Percentiles rank a stretch among this genome's conserved stretches.
These are phyloP conservation scores for Lachnellula arida DNA, from an alignment of 2,329 filamentous ascomycete genomes.

Conservation along the genomic window DNA sequence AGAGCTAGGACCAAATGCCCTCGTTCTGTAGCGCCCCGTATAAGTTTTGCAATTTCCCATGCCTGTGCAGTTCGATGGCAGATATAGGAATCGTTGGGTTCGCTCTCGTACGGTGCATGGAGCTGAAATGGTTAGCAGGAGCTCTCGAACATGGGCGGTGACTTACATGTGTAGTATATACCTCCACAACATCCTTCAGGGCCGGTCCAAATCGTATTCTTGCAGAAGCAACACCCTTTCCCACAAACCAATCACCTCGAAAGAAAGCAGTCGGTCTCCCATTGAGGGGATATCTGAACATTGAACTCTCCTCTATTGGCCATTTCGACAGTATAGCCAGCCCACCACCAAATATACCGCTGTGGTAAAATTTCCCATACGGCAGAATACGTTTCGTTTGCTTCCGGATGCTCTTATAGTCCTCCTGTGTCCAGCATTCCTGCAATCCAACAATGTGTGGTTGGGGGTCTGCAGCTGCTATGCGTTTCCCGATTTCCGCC, in stretches of 20 bases:
- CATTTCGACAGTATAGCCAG: slow-evolving; percentile 85
- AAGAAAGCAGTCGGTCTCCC: slow-evolving; percentile 91
- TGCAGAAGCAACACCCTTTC: slow-evolving; percentile 86
- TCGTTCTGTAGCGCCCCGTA: slow-evolving; percentile 72
- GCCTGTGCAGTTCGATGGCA: slow-evolving; percentile 89
- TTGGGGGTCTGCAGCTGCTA: slow-evolving; percentile 61
- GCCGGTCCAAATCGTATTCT: slow-evolving; percentile 66
- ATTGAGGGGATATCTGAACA: slow-evolving; percentile 86
- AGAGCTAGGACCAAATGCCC: slow-evolving; percentile 81
- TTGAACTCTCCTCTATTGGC: slow-evolving; percentile 85
- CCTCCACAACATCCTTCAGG: slow-evolving; percentile 67
- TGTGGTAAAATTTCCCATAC: slow-evolving; percentile 88
- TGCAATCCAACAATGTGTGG: slow-evolving; percentile 90
- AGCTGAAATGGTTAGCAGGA: slow-evolving; percentile 46
- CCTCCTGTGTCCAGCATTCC: slow-evolving; percentile 86
- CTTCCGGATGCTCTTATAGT: slow-evolving; percentile 74
- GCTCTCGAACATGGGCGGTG: neutral
- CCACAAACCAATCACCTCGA: slow-evolving; percentile 93
- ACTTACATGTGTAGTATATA: slow-evolving; percentile 84
- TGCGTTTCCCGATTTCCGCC: slow-evolving; percentile 74
- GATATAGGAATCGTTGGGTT: slow-evolving; percentile 77
- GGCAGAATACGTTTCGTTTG: slow-evolving; percentile 72
- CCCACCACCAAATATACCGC: slow-evolving; percentile 83
- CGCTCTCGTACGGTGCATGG: slow-evolving; percentile 81
- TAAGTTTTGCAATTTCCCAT: slow-evolving; percentile 89